These are phyloP conservation scores for Colletotrichum tropicicola DNA, from an alignment of 2,329 filamentous ascomycete genomes.

Conservation along the genomic window DNA sequence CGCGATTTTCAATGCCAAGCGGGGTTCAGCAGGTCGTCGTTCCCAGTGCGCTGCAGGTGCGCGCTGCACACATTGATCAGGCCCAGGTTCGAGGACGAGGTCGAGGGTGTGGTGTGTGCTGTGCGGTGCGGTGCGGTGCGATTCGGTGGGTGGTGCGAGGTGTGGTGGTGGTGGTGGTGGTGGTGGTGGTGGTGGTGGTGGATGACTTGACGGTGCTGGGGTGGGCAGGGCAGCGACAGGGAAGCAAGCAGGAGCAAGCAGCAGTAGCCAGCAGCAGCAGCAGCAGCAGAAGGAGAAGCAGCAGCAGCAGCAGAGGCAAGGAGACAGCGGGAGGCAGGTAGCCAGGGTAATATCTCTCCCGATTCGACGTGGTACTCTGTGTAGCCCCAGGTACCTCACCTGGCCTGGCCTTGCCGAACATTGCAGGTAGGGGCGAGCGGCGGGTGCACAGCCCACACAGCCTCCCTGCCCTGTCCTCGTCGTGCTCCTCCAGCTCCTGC, in stretches of 20 bases:
- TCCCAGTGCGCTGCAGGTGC: slow-evolving; percentile 25
- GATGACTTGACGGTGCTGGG: neutral
- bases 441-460: slow-evolving; percentile 2
- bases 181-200: neutral
- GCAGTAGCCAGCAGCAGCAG: neutral
- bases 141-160: neutral
- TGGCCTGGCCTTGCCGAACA: neutral
- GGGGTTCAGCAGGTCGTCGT: slow-evolving; percentile 29
- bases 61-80: slow-evolving; percentile 20
- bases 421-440: neutral
- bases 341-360: neutral
- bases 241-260: neutral
- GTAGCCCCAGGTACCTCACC: neutral
- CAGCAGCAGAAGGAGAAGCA: neutral
- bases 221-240: neutral
- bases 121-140: neutral
- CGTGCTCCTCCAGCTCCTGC: neutral
- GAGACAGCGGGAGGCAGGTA: neutral
- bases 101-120: neutral
- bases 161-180: neutral
- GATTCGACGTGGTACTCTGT: neutral
- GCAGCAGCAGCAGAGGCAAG: neutral
- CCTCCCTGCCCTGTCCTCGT: slow-evolving; percentile 5
- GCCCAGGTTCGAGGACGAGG: neutral
- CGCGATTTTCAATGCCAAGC: slow-evolving; percentile 33